A percentile compares a stretch with the other conserved stretches of the same genome.
These are phyloP conservation scores for Magnusiomyces suaveolens DNA, from an alignment of 1,139 yeast genomes.

Conservation along the genomic window DNA sequence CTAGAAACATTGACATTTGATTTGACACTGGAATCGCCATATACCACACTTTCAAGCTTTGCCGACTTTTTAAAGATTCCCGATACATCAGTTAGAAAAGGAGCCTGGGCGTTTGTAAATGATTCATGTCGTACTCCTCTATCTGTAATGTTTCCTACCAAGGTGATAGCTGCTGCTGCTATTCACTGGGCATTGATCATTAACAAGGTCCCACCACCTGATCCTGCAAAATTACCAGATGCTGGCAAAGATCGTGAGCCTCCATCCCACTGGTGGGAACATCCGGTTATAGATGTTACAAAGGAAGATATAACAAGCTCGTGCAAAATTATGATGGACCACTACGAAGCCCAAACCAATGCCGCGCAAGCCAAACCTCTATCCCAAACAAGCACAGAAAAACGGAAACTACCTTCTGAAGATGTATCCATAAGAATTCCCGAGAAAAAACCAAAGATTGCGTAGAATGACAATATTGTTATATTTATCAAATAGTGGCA, in stretches of 20 bases:
- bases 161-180: constrained; percentile 33
- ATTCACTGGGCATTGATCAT: constrained; percentile 31
- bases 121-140: constrained; percentile 35
- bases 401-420: background rate
- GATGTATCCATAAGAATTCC: background rate
- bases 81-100: constrained; percentile 22
- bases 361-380: background rate
- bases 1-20: constrained; percentile 45
- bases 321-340: constrained; percentile 29
- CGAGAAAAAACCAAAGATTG: background rate
- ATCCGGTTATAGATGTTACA: constrained; percentile 17
- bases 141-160: constrained; percentile 26
- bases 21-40: constrained; percentile 38
- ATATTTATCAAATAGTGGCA: too few relatives aligned
- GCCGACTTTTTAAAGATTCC: constrained; percentile 23
- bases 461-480: background rate
- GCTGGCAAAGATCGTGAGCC: background rate
- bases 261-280: constrained; percentile 25
- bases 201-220: constrained; percentile 15
- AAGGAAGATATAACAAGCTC: constrained; percentile 24
- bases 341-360: constrained; percentile 18
- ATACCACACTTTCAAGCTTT: constrained; percentile 26
- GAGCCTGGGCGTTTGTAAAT: constrained; percentile 35
- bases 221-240: constrained; percentile 9
- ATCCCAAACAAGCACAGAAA: background rate